Evolutionary conservation across 2,329 filamentous ascomycete species (phyloP), one percentile per base, ranked within the genome.

Genomic region (Akanthomyces dipterigenus): DNA sequence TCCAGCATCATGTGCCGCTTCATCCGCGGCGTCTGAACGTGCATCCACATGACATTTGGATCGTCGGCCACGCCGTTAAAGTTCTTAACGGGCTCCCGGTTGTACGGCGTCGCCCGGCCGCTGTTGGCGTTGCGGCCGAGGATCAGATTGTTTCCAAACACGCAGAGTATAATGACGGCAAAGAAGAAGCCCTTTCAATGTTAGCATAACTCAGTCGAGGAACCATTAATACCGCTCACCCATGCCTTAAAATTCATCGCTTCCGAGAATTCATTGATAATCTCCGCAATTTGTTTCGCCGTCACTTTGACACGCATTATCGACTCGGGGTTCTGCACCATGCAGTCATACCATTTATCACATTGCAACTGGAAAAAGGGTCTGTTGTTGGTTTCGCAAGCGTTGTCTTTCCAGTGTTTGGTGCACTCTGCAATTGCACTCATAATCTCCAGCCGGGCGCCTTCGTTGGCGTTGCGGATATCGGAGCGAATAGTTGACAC

Each of bases 261-360:
- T 68, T 96, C 91, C 5, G 96, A 88, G 72, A 98, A 97, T 69
- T 89, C 88, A 72, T 98, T 97, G 74, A 98, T 88, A 45, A 99
- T 96, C 70, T 91, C 86, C 1, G 93, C 93, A 70, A 97, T 89
- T 28, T 93, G 95, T 70, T 90, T 88, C 5, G 91, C 93, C 20
- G 89, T 91, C 43, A 96, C 86, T 68, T 88, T 88, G 46, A 93
- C 88, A 42, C 88, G 82, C 66, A 90, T 92, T 61, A 96, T 86
- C 61, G 86, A 85, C 49, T 87, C 81, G 0, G 92, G 88, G 69
- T 97, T 90, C 65, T 88, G 85, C 65, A 88, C 86, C 91, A 96
- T 96, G 75, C 95, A 98, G 36, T 85, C 79, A 65, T 88, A 86
- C 93, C 93, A 98, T 64, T 88, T 84, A 38, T 86, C 83, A 72